Conservation (phyloP, 805 yeast genomes). For the Saccharomyces jurei region DNA sequence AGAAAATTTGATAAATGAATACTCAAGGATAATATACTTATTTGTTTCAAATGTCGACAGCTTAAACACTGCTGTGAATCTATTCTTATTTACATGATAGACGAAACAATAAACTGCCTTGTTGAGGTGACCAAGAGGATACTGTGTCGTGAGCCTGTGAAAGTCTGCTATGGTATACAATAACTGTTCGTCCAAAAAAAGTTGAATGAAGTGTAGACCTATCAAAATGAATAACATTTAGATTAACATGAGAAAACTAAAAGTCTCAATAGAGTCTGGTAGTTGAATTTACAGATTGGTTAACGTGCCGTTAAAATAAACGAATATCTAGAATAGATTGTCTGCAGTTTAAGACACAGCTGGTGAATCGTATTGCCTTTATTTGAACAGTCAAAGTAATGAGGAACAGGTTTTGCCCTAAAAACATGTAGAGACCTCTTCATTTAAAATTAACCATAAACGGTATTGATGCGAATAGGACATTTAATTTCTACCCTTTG, state of each 20-base stretch:
- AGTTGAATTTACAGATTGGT: not conserved
- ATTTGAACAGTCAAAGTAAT: not conserved
- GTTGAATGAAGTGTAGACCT: not conserved
- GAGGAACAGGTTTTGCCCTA: not conserved
- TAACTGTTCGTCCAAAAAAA: not conserved
- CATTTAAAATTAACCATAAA: not conserved
- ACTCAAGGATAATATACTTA: not conserved
- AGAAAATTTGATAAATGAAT: not conserved
- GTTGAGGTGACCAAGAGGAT: conserved; percentile 27
- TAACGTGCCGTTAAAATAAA: not conserved
- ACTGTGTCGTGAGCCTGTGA: conserved; percentile 98
- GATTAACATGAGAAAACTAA: not conserved
- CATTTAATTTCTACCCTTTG: not conserved
- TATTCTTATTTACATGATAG: not conserved
- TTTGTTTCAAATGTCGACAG: not conserved
- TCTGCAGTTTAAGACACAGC: not conserved
- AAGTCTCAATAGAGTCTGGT: not conserved
- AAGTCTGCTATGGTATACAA: conserved; percentile 81
- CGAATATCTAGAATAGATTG: not conserved
- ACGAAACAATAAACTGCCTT: not conserved
- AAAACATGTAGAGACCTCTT: not conserved
- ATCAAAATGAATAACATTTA: not conserved
- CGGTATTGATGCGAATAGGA: not conserved
- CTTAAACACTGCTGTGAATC: not conserved
- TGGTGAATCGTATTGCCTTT: not conserved